Base-by-base conservation (phyloP, 495 filamentous ascomycete genomes). In the Lophiotrema nucula region DNA sequence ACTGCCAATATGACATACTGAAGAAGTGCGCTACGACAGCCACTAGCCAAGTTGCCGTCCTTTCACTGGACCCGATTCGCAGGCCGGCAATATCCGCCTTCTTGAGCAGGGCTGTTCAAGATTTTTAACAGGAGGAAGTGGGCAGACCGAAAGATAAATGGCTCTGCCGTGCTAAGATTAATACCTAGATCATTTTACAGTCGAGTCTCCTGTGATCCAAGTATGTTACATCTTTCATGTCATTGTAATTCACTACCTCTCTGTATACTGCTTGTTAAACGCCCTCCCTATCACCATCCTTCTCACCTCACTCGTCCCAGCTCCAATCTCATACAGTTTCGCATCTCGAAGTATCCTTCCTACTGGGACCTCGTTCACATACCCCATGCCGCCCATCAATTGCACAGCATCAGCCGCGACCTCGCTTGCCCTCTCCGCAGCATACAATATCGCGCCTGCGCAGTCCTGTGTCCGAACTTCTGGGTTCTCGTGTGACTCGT, bases 311-410 rank as follows among this genome's bases (percentile, higher is more conserved):
- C 89, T 95, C 8, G 93, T 97, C 12, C 93, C 93, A 13, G 93
- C 93, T 1, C 93, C 93, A 73, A 98, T 97, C 77, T 97, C 95
- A 74, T 98, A 98, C 67, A 98, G 69, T 66, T 89, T 90, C 13
- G 87, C 86, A 76, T 98, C 93, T 47, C 93, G 75, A 53, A 97
- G 72, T 52, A 98, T 73, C 42, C 93, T 76, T 19, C 90, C 92
- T 6, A 88, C 92, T 0, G 90, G 84, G 70, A 97, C 88, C 77
- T 98, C 93, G 72, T 97, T 96, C 61, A 93, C 80, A 71, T 97
- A 98, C 3, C 93, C 93, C 80, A 90, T 98, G 2, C 93, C 93
- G 25, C 93, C 93, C 73, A 98, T 80, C 26, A 96, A 77, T 73
- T 98, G 93, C 51, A 98, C 89, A n/a, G 87, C 88, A 70, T 97